These are phyloP conservation scores for Leccinum pallidistipes DNA, from an alignment of 1,284 basidiomycete genomes.

Conservation along the genomic window DNA sequence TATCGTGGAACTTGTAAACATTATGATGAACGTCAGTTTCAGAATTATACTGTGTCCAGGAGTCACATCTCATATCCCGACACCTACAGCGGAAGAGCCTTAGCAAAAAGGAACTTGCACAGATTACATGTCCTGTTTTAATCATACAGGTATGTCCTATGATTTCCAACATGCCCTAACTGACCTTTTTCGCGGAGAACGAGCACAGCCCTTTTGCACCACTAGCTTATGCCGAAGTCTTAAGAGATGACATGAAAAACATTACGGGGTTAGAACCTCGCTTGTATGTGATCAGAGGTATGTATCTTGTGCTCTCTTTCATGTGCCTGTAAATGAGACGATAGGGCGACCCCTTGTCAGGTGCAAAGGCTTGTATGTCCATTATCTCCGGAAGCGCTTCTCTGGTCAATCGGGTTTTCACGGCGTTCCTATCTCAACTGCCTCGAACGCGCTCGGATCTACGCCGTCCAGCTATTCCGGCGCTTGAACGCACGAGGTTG, in stretches of 20 bases:
- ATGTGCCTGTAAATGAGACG: neutral
- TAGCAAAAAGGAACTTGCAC: slow-evolving; percentile 45
- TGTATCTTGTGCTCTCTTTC: slow-evolving; percentile 37
- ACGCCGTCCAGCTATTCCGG: slow-evolving; percentile 33
- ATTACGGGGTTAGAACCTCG: slow-evolving; percentile 47
- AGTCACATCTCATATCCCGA: neutral
- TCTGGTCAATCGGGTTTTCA: slow-evolving; percentile 63
- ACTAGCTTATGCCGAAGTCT: slow-evolving; percentile 54
- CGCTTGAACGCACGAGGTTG: slow-evolving; percentile 47
- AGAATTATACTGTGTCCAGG: neutral
- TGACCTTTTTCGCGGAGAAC: slow-evolving; percentile 42
- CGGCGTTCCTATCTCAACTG: slow-evolving; percentile 58
- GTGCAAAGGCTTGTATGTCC: slow-evolving; percentile 27
- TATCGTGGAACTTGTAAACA: slow-evolving; percentile 52
- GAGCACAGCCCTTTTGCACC: slow-evolving; percentile 58
- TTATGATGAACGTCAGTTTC: slow-evolving; percentile 57
- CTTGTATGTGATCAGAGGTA: slow-evolving; percentile 67
- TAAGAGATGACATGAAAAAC: slow-evolving; percentile 50
- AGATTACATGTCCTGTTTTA: slow-evolving; percentile 61
- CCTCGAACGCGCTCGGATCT: slow-evolving; percentile 51
- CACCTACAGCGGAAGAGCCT: slow-evolving; percentile 51
- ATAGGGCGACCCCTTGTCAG: slow-evolving; percentile 13
- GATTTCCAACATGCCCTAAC: neutral
- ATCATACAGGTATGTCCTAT: slow-evolving; percentile 60
- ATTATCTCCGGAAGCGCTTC: slow-evolving; percentile 49